These are phyloP conservation scores for Escovopsis sp. DNA, from an alignment of 2,329 filamentous ascomycete species.

Conservation along the genomic window DNA sequence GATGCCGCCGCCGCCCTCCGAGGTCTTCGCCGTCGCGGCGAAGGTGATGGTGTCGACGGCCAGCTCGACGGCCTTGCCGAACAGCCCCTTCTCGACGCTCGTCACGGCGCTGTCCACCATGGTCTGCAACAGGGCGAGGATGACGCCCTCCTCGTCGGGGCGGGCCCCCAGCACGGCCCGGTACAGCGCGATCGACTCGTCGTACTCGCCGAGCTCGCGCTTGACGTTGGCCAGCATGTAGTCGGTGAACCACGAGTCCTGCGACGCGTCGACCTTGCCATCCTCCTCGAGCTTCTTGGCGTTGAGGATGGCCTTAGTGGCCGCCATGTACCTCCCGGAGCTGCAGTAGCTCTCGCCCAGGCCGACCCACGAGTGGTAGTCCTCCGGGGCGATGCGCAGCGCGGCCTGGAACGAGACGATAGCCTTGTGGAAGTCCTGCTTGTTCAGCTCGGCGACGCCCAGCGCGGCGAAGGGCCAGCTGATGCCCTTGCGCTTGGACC, in stretches of 20 bases:
- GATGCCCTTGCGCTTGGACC: conserved; percentile 81
- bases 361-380: conserved; percentile 94
- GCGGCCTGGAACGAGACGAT: conserved; percentile 88
- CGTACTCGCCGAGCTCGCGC: conserved; percentile 79
- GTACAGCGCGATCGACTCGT: conserved; percentile 68
- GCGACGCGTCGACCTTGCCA: conserved; percentile 31
- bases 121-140: conserved; percentile 77
- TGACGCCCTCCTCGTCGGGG: conserved; percentile 68
- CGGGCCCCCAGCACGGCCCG: conserved; percentile 53
- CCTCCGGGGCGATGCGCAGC: conserved; percentile 63
- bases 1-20: conserved; percentile 63
- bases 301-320: conserved; percentile 77
- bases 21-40: conserved; percentile 39
- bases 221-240: conserved; percentile 96
- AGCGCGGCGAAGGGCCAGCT: conserved; percentile 95
- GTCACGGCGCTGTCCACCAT: conserved; percentile 68
- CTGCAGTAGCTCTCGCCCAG: conserved; percentile 96
- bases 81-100: conserved; percentile 68
- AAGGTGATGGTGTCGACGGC: conserved; percentile 55
- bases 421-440: conserved; percentile 75
- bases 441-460: conserved; percentile 88
- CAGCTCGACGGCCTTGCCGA: conserved; percentile 64
- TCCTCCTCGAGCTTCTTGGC: conserved; percentile 61
- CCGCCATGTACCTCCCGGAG: conserved; percentile 86
- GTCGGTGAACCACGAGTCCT: conserved; percentile 84